Evolutionary conservation across 148 eudicot genomes (phyloP).

Genomic region (Rhododendron griersonianum): DNA sequence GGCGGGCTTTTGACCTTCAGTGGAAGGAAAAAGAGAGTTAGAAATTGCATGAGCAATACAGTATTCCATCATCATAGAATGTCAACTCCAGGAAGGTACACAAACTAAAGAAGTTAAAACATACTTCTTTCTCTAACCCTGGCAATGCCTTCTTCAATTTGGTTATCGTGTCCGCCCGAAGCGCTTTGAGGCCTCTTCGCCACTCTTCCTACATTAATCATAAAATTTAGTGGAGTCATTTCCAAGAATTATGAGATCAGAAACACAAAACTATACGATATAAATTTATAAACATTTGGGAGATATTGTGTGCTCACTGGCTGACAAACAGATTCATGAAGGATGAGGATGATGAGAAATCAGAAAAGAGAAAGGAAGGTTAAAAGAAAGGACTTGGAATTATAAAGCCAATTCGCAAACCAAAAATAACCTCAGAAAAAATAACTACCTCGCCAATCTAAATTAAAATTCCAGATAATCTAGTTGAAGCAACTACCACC

Average conservation of each 20-base stretch:
- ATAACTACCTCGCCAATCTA: neutral
- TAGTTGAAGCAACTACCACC: neutral
- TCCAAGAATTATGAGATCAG: neutral
- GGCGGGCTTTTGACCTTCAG: slow-evolving; percentile 66
- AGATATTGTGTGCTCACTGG: neutral
- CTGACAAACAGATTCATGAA: neutral
- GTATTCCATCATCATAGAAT: neutral
- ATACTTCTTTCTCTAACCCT: slow-evolving; percentile 81
- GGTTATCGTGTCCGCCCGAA: slow-evolving; percentile 65
- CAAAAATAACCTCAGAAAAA: neutral
- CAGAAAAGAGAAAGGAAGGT: neutral
- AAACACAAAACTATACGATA: neutral
- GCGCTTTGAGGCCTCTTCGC: slow-evolving; percentile 77
- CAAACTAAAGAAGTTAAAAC: neutral
- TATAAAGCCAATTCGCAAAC: neutral
- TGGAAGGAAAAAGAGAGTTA: slow-evolving; percentile 10
- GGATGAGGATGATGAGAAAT: neutral
- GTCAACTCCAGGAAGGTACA: neutral
- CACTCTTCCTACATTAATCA: slow-evolving; percentile 81
- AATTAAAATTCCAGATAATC: neutral
- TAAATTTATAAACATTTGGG: neutral
- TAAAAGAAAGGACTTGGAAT: neutral
- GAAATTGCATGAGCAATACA: neutral
- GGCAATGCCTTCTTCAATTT: slow-evolving; percentile 78
- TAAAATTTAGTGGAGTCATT: slow-evolving; percentile 1